Base-by-base conservation (phyloP, 768 basidiomycete genomes). In the Cystofilobasidium macerans region DNA sequence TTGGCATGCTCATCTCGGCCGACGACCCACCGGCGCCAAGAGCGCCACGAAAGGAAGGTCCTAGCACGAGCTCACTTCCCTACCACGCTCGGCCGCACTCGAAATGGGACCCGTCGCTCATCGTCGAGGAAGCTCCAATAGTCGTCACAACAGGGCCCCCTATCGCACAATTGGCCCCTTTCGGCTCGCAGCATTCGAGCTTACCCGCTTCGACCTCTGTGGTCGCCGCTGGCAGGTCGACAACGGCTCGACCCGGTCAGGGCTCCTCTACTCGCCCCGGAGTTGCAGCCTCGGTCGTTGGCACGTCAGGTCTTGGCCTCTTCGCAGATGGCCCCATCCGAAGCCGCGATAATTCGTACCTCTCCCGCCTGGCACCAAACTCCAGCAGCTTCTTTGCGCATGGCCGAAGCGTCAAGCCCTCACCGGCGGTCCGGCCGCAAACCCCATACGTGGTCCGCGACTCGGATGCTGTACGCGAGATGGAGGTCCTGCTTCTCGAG, bases 41-140 rank as follows among this genome's bases (percentile, higher is more conserved):
- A 85, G 88, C 38, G 95, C 95, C 9, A 94, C 98, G 70, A 93
- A 98, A 75, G 89, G n/a, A n/a, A n/a, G n/a, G n/a, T n/a, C n/a
- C n/a, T n/a, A n/a, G n/a, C n/a, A n/a, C n/a, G n/a, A n/a, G n/a
- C n/a, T 47, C n/a, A 30, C 30, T 54, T 2, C 51, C 51, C 3
- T 54, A 30, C 51, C 51, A 54, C 26, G 4, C 28, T 3, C 51
- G 51, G 18, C 51, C 51, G 26, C 18, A 22, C 30, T 30, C 28
- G 5, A 54, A 54, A 20, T 54, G 51, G 51, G 51, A 54, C 45
- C 8, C 45, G 9, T 48, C 45, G 8, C 45, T 48, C 20, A 20
- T 48, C 45, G 45, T 7, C 45, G 45, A 26, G 13, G 42, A 7
- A 38, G 36, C 36, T 38, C 36, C 8, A 7, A 38, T 7, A 18